A percentile compares a stretch with the other conserved stretches of the same genome.
phyloP scores from a whole-genome alignment of 371 early-diverging fungal genomes.

The Syncephalastrum racemosum region DNA sequence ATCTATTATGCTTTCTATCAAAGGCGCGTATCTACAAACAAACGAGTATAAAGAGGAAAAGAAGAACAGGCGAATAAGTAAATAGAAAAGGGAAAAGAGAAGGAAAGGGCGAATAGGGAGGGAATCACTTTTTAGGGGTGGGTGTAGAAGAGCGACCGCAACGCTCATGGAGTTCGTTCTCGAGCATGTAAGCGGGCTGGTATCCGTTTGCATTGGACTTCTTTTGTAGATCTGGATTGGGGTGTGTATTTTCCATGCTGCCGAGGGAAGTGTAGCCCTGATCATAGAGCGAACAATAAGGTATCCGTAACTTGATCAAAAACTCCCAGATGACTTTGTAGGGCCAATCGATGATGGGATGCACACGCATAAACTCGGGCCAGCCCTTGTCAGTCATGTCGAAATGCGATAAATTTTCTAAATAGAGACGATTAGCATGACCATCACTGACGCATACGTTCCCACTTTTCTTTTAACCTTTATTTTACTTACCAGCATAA shows the following conservation, averaged over 20 bases:
- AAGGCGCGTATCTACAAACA: no score
- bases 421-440: neutral
- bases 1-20: no score
- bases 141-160: conserved; percentile 58
- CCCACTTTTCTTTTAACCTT: neutral
- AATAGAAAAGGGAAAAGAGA: no score
- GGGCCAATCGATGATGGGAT: conserved; percentile 91
- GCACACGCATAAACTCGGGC: conserved; percentile 91
- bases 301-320: conserved; percentile 65
- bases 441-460: neutral
- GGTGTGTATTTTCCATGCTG: conserved; percentile 79
- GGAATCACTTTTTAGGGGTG: no score
- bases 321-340: conserved; percentile 89
- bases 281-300: conserved; percentile 91
- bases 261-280: conserved; percentile 96
- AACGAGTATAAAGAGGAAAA: no score
- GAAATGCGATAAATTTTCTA: conserved; percentile 71
- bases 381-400: conserved; percentile 85
- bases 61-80: no score
- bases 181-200: conserved; percentile 71
- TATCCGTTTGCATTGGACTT: conserved; percentile 44
- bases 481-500: conserved; percentile 62
- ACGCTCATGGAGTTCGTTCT: conserved; percentile 73
- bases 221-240: conserved; percentile 72
- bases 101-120: no score